These are phyloP conservation scores for Hippophae tibetana DNA, from an alignment of 306 rosid genomes.

Conservation along the genomic window DNA sequence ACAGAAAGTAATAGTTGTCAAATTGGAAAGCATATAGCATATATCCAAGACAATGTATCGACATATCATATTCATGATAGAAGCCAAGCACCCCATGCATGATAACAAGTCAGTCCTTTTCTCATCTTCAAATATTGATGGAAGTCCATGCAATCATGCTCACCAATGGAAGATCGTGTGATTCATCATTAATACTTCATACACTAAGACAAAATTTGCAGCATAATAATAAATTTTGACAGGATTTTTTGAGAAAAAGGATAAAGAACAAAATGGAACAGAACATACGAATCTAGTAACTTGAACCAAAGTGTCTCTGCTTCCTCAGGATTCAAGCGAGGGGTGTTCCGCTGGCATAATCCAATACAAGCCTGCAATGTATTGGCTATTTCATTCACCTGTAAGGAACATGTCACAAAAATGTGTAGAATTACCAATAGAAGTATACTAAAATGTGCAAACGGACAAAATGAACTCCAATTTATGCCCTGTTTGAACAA, in stretches of 20 bases:
- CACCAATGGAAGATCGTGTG: too few species aligned
- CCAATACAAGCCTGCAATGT: constrained; percentile 75
- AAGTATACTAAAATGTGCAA: constrained; percentile 10
- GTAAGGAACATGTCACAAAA: constrained; percentile 19
- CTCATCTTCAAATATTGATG: too few species aligned
- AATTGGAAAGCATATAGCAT: neutral
- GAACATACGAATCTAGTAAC: constrained; percentile 87
- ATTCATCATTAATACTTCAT: too few species aligned
- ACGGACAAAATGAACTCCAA: constrained; percentile 5
- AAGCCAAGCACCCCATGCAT: neutral
- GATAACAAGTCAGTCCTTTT: too few species aligned
- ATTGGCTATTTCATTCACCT: constrained; percentile 54
- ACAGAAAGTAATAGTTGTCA: neutral
- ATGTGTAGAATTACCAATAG: constrained; percentile 17
- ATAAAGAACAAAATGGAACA: constrained; percentile 9
- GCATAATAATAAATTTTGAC: too few species aligned
- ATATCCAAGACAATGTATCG: neutral
- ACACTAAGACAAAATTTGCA: too few species aligned
- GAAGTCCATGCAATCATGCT: too few species aligned
- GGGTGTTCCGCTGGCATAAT: constrained; percentile 95
- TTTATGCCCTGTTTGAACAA: constrained; percentile 22
- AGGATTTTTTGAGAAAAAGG: constrained; percentile 8
- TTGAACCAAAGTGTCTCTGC: constrained; percentile 91
- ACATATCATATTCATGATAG: neutral
- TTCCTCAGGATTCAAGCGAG: constrained; percentile 89